Evolutionary conservation across 1,284 basidiomycete species (phyloP).

Genomic region (Wolfiporia cocos): DNA sequence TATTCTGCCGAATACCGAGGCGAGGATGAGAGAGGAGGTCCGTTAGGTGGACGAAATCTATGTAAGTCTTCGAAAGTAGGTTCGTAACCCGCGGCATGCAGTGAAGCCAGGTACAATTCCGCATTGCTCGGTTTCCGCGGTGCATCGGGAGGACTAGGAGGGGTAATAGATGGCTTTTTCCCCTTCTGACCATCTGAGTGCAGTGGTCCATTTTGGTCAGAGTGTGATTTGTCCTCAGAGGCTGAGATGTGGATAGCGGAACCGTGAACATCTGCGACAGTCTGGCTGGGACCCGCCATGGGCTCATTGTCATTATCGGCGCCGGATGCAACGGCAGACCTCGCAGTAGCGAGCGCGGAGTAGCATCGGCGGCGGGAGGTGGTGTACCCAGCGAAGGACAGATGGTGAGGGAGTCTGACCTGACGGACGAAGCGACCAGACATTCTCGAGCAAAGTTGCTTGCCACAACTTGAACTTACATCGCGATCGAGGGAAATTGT

Average conservation of each 20-base stretch:
- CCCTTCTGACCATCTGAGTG: no score
- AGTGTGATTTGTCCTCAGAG: no score
- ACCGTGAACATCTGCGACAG: no score
- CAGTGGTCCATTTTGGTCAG: no score
- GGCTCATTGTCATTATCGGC: constrained; percentile 5
- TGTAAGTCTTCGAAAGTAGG: constrained; percentile 53
- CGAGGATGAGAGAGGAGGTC: constrained; percentile 33
- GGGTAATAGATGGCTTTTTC: no score
- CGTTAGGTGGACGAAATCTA: constrained; percentile 36
- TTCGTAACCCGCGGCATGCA: constrained; percentile 36
- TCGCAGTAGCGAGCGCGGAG: constrained; percentile 21
- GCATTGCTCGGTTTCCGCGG: neutral
- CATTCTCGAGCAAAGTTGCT: constrained; percentile 1
- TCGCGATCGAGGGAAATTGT: neutral
- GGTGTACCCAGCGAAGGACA: no score
- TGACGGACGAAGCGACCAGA: constrained; percentile 1
- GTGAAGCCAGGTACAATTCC: constrained; percentile 37
- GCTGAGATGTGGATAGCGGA: no score
- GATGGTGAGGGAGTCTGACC: constrained; percentile 16
- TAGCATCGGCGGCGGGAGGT: constrained; percentile 18
- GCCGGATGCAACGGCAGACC: no score
- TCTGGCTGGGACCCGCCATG: constrained; percentile 12
- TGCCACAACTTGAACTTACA: neutral
- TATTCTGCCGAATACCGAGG: constrained; percentile 49
- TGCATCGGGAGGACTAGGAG: no score